phyloP scores from a whole-genome alignment of 352 stramenopile genomes.

The Phytophthora hybrid region DNA sequence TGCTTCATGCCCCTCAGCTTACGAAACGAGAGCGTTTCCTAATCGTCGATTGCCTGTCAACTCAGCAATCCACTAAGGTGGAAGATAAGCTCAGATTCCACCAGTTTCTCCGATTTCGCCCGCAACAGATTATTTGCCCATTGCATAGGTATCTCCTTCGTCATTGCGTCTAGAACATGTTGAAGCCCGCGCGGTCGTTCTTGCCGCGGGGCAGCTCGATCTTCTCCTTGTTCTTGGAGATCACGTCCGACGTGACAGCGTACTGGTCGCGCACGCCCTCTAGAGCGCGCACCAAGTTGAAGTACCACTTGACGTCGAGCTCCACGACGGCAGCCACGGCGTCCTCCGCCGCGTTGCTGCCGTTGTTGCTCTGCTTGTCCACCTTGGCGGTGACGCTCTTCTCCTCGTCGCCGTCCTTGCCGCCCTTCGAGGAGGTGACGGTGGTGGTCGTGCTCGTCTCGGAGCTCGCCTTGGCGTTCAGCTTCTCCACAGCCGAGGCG shows the following conservation, averaged over 20 bases:
- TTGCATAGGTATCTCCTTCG: not conserved
- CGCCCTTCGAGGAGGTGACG: conserved; percentile 60
- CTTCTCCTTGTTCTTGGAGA: conserved; percentile 87
- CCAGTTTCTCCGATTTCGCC: conserved; percentile 1
- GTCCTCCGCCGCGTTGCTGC: conserved; percentile 52
- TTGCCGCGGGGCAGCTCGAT: conserved; percentile 76
- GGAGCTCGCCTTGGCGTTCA: conserved; percentile 68
- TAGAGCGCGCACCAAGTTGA: conserved; percentile 73
- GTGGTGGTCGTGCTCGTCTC: conserved; percentile 72
- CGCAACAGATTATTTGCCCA: not conserved
- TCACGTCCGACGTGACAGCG: conserved; percentile 69
- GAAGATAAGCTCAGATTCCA: not conserved
- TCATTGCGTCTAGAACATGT: conserved; percentile 76
- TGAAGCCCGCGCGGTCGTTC: conserved; percentile 73
- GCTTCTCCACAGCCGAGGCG: conserved; percentile 73
- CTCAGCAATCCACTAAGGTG: not conserved
- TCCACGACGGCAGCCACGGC: conserved; percentile 73
- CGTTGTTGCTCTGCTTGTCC: conserved; percentile 61
- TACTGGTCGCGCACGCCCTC: conserved; percentile 85
- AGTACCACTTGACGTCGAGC: conserved; percentile 89
- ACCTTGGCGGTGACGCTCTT: conserved; percentile 69
- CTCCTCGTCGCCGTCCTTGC: conserved; percentile 77
- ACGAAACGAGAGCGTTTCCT: conserved; percentile 19
- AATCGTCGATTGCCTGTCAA: conserved; percentile 11
- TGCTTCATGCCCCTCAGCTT: conserved; percentile 11